Base-by-base conservation (phyloP, 2,329 filamentous ascomycete species). In the Fusarium goolgardi region DNA sequence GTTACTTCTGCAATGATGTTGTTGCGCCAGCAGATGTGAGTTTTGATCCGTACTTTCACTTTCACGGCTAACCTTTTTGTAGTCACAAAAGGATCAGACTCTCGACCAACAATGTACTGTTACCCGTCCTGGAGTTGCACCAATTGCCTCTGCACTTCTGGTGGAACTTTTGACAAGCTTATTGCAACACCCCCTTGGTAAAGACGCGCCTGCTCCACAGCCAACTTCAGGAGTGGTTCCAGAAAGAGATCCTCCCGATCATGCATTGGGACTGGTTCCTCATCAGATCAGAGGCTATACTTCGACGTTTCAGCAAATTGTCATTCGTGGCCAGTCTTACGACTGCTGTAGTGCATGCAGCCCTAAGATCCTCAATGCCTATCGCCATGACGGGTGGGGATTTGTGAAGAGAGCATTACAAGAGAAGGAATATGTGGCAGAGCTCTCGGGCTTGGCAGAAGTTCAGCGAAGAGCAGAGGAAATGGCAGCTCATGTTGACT, bases 1-100 rank as follows among this genome's bases (percentile, higher is more conserved):
- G 96, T 80, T 99, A 99, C 78, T 99, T 98, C 79, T 99, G 96
- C 81, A 98, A 97, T 74, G 96, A 99, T 77, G 95, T 99, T 27
- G 95, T 98, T 50, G 93, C 95, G 9, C 96, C 96, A 23, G 91
- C 91, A 65, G 93, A 98, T 81, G 94, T 97, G 82, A 88, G 91
- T 18, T 34, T 15, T 7, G 12, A 43, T 11, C 85, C 35, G 41
- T 16, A 9, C 86, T 43, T 54, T 25, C 15, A 25, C 10, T 18
- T 44, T 16, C 39, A 34, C 27, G 46, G 44, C 61, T 65, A 58
- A 72, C 39, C 15, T 21, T 37, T 3, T 18, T 45, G 49, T 74
- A 97, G 92, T 97, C 94, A 4, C 87, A 97, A 75, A 97, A 95
- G 79, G 94, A 97, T 74, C 92, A 94, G 72, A 98, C 96, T 0